Base-by-base conservation (phyloP, 1,139 yeast species). In the Lodderomyces parapsilosis region DNA sequence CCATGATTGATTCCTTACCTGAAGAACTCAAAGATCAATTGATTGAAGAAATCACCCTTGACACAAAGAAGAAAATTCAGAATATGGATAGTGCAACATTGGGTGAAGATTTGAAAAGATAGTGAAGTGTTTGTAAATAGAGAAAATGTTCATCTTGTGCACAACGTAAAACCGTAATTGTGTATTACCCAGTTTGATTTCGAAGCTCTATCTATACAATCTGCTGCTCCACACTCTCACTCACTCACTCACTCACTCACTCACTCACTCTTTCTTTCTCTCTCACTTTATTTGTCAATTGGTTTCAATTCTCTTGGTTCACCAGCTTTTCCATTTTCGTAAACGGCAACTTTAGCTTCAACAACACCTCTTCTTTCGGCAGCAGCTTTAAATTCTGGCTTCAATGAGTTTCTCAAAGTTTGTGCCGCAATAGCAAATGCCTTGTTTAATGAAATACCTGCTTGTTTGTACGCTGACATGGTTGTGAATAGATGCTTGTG, bases 391-490 rank as follows among this genome's bases (percentile, higher is more conserved):
- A 81, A 68, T 60, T 91, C 96, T 55, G 91, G 84, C 78, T 93
- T 93, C 66, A 93, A 81, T 43, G 97, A 85, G 58, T 79, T 76
- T 76, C 98, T 90, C 61, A 89, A 80, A 51, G 96, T 80, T 66
- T 82, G 83, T 64, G 97, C 96, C 58, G 96, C 88, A 63, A 93
- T 80, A 57, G 96, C 81, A 68, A 91, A 77, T 71, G 93, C 93
- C 69, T 84, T 87, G 86, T 88, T 88, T 76, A 86, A 82, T 55
- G 91, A 78, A 62, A 85, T 79, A 62, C 94, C 94, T 58, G 91
- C 93, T 76, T 85, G 86, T 78, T 85, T 84, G 86, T 86, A 83
- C 66, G 82, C 78, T 63, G 89, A 78, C 88, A 83, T 82, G 5
- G 35, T 25, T 18, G 13, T 31, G 35, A 31, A 35, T 14, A 17